Base-by-base conservation (phyloP, 2,329 filamentous ascomycete species). In the Sarocladium oryzae region DNA sequence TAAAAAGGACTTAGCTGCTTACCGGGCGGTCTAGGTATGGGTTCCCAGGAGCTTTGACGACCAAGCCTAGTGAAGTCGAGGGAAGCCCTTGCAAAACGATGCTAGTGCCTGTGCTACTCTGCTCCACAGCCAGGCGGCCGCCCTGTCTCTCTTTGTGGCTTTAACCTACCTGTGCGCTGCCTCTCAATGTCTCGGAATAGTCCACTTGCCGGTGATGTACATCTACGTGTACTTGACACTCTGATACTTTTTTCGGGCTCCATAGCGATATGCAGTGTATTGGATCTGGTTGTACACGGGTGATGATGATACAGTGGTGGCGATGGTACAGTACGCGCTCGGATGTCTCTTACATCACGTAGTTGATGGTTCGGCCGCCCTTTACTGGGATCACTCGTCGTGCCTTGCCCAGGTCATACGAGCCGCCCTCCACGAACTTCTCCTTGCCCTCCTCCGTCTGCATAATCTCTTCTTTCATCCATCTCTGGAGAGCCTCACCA, bases 311-410 rank as follows among this genome's bases (percentile, higher is more conserved):
- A 36, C 33, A 36, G 7, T 36, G 33, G 33, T 36, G 8, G n/a
- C 15, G n/a, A 36, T 36, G 6, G 11, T 36, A 36, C 33, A 36
- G 40, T 33, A 33, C 23, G 26, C n/a, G n/a, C n/a, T n/a, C n/a
- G n/a, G n/a, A n/a, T 49, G 15, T 23, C 51, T 50, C 56, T 58
- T 66, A 74, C 53, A 82, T 56, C 50, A 93, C 82, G 74, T 91
- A 86, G 68, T 91, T 95, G 24, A 92, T 77, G 48, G 88, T 73
- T 64, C 76, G 83, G 11, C 86, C 87, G 1, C 76, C 78, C 52
- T 74, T 75, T 11, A 88, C 82, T 11, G 89, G 75, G 59, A 91
- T 78, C 1, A 84, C 76, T 55, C 81, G 80, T 61, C 78, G 81
- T n/a, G 82, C 77, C 56, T 71, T 71, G 24, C 69, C 67, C 11